Evolutionary conservation across 225 moss, liverwort and hornwort genomes (phyloP), one percentile per base, ranked within the genome.

Genomic region (Marchantia paleacea): DNA sequence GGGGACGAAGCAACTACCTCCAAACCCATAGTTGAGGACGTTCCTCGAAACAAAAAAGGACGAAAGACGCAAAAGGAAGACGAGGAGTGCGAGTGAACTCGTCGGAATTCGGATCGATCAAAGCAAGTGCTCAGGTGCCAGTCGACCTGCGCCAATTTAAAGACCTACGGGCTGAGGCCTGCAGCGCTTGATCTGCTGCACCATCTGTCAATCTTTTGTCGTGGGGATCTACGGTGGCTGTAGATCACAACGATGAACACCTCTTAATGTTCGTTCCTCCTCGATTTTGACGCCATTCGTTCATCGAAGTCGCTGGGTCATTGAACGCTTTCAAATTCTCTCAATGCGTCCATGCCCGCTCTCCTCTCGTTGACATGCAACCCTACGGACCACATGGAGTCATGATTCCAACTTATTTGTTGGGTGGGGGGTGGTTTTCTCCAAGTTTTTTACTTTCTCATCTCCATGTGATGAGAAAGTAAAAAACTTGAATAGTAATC

Each of bases 11-110:
- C 39, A 69, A 47, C 29, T 69, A 69, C 69, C 69, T 39, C 69
- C 39, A 69, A 39, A 15, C 69, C 69, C 69, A 69, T 69, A 69
- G 31, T 19, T 69, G 69, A 69, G 48, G 47, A 47, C 69, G 39
- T 12, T 39, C 69, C 6, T 7, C 0, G 39, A 47, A 15, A 2
- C 12, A 19, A 69, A 16, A 7, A 69, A 19, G 8, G 29, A 48
- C 7, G 25, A 0, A 19, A 69, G 31, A 69, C 7, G 19, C 7
- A 0, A 39, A 18, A 4, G 25, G 10, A 20, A 66, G 66, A 66
- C 8, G 25, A 69, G 39, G 47, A 12, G 69, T 16, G 39, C 39
- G 12, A 28, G 69, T 10, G 7, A 18, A 47, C 39, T 69, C 4
- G 15, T 18, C 39, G 18, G 6, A 62, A 62, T 22, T 62, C 10